phyloP scores from a whole-genome alignment of 805 yeast species.

The Yamadazyma phyllophila region DNA sequence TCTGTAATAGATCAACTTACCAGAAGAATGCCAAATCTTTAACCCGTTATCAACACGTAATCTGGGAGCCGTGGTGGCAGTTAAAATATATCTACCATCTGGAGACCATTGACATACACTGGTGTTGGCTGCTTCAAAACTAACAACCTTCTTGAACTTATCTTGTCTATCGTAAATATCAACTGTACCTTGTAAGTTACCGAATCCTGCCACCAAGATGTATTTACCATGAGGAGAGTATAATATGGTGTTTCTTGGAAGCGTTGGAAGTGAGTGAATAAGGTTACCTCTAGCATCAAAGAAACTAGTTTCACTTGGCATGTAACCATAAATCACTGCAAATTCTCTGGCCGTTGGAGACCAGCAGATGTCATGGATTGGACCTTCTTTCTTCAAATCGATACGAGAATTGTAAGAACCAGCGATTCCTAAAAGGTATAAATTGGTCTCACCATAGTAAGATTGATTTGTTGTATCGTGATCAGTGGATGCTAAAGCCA shows the following conservation, averaged over 20 bases:
- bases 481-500: conserved; percentile 93
- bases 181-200: conserved; percentile 94
- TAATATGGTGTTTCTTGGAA: conserved; percentile 83
- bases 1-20: conserved; percentile 71
- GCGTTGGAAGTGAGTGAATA: conserved; percentile 77
- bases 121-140: conserved; percentile 90
- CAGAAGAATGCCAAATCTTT: conserved; percentile 89
- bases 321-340: conserved; percentile 94
- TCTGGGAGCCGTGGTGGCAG: conserved; percentile 97
- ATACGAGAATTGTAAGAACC: conserved; percentile 91
- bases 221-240: conserved; percentile 94
- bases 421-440: conserved; percentile 86
- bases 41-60: conserved; percentile 95
- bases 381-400: conserved; percentile 86
- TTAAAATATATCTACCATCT: conserved; percentile 86
- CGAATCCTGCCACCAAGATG: conserved; percentile 94
- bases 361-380: conserved; percentile 97
- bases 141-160: conserved; percentile 73
- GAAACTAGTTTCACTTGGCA: conserved; percentile 95
- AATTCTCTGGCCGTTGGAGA: conserved; percentile 94
- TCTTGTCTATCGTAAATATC: conserved; percentile 91
- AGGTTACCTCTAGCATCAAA: conserved; percentile 92
- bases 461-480: conserved; percentile 92
- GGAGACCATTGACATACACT: conserved; percentile 99
- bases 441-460: conserved; percentile 93